Base-by-base conservation (phyloP, 306 rosid genomes). In the Cajanus cajan region DNA sequence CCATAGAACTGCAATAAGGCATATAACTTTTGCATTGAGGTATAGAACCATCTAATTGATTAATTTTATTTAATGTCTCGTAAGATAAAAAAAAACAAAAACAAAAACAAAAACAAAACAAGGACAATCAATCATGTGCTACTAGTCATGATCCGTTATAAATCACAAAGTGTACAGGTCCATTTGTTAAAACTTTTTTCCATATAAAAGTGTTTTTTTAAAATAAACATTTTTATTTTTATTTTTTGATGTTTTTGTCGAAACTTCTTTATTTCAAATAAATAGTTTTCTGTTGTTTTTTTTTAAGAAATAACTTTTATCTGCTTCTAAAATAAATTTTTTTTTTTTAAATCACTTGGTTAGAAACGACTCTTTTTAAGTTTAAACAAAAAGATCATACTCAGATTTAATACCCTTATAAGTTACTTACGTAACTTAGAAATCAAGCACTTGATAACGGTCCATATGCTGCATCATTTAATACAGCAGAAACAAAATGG, bases 361-460 rank as follows among this genome's bases (percentile, higher is more conserved):
- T n/a, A n/a, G n/a, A n/a, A n/a, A n/a, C n/a, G n/a, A n/a, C n/a
- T n/a, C n/a, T n/a, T n/a, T n/a, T n/a, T n/a, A n/a, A n/a, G n/a
- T n/a, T n/a, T n/a, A n/a, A n/a, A n/a, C n/a, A n/a, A n/a, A n/a
- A n/a, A n/a, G n/a, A n/a, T n/a, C 81, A 44, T 12, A 21, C n/a
- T 63, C 43, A 48, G 55, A 81, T 55, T 12, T 33, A 73, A 33
- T 39, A 31, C 57, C 28, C 67, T 43, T 68, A 36, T 7, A 67
- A 54, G 36, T 43, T 37, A 36, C 47, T 67, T 22, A 47, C 65
- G 69, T 7, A 65, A 47, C 7, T 13, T 40, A 58, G 65, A 58
- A 77, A 59, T 70, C 76, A 78, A 69, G 33, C 55, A 54, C 69
- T 34, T 66, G 21, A 85, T 55, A 77, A 81, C 64, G 47, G 24